Evolutionary conservation across 2,329 filamentous ascomycete genomes (phyloP).

Genomic region (Ciborinia camelliae): DNA sequence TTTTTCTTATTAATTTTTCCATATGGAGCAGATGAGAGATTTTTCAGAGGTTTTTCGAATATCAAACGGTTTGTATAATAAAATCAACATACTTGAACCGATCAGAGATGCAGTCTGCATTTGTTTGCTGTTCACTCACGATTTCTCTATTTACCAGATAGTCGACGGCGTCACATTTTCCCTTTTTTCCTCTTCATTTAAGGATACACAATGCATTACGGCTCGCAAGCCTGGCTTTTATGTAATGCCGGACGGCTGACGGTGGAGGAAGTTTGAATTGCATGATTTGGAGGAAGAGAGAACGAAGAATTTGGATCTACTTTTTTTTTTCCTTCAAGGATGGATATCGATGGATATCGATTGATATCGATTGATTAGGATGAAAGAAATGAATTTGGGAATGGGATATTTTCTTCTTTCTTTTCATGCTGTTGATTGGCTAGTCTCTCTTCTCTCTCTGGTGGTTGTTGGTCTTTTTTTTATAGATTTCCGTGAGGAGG

Average conservation of each 20-base stretch:
- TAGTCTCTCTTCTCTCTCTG: not conserved
- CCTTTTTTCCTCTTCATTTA: not conserved
- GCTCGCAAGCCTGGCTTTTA: not conserved
- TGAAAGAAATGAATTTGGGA: not conserved
- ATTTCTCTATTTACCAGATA: slow-evolving; percentile 1
- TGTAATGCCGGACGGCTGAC: not conserved
- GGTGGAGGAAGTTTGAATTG: not conserved
- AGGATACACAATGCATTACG: not conserved
- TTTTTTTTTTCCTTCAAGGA: slow-evolving; percentile 12
- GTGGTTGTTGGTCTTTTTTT: not conserved
- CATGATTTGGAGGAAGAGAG: not conserved
- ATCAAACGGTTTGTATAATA: slow-evolving; percentile 14
- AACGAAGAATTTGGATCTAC: not conserved
- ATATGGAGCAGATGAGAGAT: not conserved
- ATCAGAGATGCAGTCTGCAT: slow-evolving; percentile 4
- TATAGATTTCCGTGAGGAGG: not conserved
- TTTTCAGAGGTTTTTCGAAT: not conserved
- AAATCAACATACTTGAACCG: not conserved
- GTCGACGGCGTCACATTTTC: not conserved
- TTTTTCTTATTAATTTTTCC: not conserved
- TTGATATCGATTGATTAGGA: slow-evolving; percentile 4
- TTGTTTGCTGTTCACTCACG: not conserved
- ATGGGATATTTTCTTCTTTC: not conserved
- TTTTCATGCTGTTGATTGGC: not conserved
- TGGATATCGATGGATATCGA: slow-evolving; percentile 4